Base-by-base conservation (phyloP, 2,329 filamentous ascomycete genomes). In the Penicillium sumatraense region DNA sequence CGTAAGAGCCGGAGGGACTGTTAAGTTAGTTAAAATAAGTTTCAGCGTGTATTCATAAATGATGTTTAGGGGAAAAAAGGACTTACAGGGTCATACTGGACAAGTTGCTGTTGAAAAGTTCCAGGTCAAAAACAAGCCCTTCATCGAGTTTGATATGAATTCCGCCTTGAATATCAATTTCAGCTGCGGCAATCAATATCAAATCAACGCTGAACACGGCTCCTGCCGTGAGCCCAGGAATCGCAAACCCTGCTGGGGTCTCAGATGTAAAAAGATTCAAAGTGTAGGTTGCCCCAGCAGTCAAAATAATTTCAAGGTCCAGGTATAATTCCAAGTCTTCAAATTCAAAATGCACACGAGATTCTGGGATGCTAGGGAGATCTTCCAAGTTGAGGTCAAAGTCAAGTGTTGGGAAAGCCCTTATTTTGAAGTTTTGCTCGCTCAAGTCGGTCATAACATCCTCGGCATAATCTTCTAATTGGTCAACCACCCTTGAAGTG, bases 101-200 rank as follows among this genome's bases (percentile, higher is more conserved):
- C 0, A 85, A 72, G 7, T 81, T 73, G 2, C 78, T 68, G 21
- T 75, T 72, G 45, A 86, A 86, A 23, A 86, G 63, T 0, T 76
- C 70, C 14, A 86, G 74, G 1, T 81, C 72, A 20, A 86, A 69
- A 0, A 68, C 67, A 1, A 83, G 63, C 0, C 78, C 78, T 40
- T 85, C 79, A 3, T 86, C 78, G 0, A 86, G 67, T 49, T 78
- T 76, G 50, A 86, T 73, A 58, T 86, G 83, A 29, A 87, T 80
- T 0, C 84, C 84, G 16, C 73, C 81, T 46, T 73, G 80, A 11
- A 86, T 79, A 24, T 80, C 76, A 20, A 86, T 72, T 38, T 78
- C 69, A 0, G 72, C 72, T 2, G 82, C 73, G 0, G 76, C 77
- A 13, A 69, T 78, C 23, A 86, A 61, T 21, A 86, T 80, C 14